A percentile compares a stretch with the other conserved stretches of the same genome.
These are phyloP conservation scores for Hypoxylon sp. DNA, from an alignment of 2,329 filamentous ascomycete species.

Conservation along the genomic window DNA sequence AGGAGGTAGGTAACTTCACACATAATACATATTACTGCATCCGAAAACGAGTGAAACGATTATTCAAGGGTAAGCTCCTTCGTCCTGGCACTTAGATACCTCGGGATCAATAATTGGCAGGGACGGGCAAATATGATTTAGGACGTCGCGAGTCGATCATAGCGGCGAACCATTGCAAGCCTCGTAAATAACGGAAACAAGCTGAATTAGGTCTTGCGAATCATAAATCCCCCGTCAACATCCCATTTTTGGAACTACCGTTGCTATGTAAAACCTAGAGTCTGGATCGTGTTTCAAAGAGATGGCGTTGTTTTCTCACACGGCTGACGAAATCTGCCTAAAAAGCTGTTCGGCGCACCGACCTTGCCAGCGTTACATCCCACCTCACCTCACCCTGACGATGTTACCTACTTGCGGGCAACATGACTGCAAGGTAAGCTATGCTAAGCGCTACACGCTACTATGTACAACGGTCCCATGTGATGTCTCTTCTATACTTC, in stretches of 20 bases:
- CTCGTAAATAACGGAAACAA: slow-evolving; percentile 27
- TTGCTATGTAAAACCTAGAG: slow-evolving; percentile 18
- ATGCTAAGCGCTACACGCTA: slow-evolving; percentile 31
- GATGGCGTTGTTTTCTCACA: slow-evolving; percentile 28
- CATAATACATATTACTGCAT: slow-evolving; percentile 22
- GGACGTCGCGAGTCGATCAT: slow-evolving; percentile 13
- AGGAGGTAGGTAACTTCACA: slow-evolving; percentile 14
- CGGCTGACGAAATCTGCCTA: slow-evolving; percentile 36
- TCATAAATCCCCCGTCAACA: slow-evolving; percentile 21
- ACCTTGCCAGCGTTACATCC: slow-evolving; percentile 44
- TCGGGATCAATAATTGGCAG: slow-evolving; percentile 28
- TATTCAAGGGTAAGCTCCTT: slow-evolving; percentile 29
- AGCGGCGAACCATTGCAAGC: slow-evolving; percentile 20
- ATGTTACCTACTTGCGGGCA: slow-evolving; percentile 26
- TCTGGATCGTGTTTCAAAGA: slow-evolving; percentile 39
- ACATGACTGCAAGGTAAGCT: slow-evolving; percentile 28
- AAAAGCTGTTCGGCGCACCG: slow-evolving; percentile 24
- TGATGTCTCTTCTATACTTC: slow-evolving; percentile 20
- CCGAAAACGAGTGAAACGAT: slow-evolving; percentile 1
- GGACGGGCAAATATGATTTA: slow-evolving; percentile 14
- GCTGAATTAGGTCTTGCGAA: slow-evolving; percentile 1
- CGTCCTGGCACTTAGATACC: slow-evolving; percentile 26
- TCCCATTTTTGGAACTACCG: slow-evolving; percentile 28
- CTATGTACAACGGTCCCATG: slow-evolving; percentile 35
- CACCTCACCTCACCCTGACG: slow-evolving; percentile 26